Evolutionary conservation across 768 basidiomycete genomes (phyloP).

Genomic region (Pleurotus cornucopiae): DNA sequence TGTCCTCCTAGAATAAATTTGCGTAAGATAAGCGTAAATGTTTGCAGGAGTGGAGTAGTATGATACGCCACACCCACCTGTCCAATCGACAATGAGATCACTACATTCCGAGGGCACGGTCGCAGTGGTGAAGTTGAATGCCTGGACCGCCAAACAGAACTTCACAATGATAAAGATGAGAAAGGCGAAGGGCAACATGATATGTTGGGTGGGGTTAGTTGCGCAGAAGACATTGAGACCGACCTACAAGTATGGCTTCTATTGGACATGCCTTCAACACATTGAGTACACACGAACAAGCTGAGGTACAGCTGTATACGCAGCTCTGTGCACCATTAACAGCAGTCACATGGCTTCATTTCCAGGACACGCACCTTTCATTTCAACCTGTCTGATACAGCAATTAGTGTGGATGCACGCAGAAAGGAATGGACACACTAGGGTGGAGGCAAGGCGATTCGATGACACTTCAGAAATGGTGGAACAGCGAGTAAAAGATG

Average conservation of each 20-base stretch:
- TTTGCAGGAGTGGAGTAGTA: no score
- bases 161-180: not conserved
- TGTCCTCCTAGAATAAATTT: conserved; percentile 41
- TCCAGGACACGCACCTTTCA: no score
- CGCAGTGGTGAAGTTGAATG: conserved; percentile 42
- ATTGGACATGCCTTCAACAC: not conserved
- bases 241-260: not conserved
- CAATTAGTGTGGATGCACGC: no score
- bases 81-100: conserved; percentile 56
- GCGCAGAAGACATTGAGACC: not conserved
- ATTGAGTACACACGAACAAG: not conserved
- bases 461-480: not conserved
- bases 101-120: conserved; percentile 54
- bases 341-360: no score
- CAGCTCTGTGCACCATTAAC: no score
- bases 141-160: conserved; percentile 14
- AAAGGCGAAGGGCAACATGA: conserved; percentile 3
- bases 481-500: not conserved
- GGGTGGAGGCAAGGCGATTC: not conserved
- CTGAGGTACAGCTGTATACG: no score
- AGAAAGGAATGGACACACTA: no score
- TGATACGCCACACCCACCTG: conserved; percentile 35
- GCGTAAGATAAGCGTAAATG: conserved; percentile 4
- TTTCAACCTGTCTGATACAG: no score
- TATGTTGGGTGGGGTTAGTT: not conserved